phyloP scores from a whole-genome alignment of 176 grass and related monocot genomes.

The Eragrostis nindensis region DNA sequence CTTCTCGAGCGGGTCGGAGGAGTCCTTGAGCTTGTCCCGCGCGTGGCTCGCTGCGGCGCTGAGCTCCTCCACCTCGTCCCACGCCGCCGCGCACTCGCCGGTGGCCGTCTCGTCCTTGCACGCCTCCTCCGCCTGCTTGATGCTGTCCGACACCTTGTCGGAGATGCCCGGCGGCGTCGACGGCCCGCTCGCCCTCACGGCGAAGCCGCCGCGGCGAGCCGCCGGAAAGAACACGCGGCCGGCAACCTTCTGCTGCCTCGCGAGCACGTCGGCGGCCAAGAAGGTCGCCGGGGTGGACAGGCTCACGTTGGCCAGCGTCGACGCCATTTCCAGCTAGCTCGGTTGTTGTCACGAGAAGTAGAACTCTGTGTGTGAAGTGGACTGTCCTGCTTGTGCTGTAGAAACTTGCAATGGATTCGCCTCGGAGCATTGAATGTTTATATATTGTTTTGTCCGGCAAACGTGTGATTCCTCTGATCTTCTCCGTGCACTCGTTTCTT shows the following conservation, averaged over 20 bases:
- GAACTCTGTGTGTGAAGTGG: background rate
- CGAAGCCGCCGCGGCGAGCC: conserved; percentile 19
- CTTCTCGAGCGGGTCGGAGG: conserved; percentile 67
- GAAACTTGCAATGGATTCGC: conserved; percentile 2
- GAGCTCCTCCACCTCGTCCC: conserved; percentile 96
- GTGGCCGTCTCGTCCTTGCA: conserved; percentile 47
- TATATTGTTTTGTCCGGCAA: conserved; percentile 14
- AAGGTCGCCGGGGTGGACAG: conserved; percentile 50
- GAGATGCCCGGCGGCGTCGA: conserved; percentile 71
- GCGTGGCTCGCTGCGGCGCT: conserved; percentile 94
- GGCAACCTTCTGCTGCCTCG: conserved; percentile 7
- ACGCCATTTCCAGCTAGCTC: conserved; percentile 51
- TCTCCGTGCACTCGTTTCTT: conserved; percentile 50
- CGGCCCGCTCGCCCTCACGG: conserved; percentile 55
- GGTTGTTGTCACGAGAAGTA: no score
- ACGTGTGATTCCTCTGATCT: background rate
- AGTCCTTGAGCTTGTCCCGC: conserved; percentile 73
- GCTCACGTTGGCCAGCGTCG: conserved; percentile 39
- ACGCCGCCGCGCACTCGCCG: conserved; percentile 83
- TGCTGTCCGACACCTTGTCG: conserved; percentile 87
- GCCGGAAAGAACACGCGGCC: conserved; percentile 18
- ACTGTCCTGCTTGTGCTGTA: background rate
- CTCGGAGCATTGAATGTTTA: background rate
- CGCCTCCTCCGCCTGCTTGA: conserved; percentile 80
- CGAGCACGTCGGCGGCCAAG: conserved; percentile 21